phyloP scores from a whole-genome alignment of 148 eudicot species.

The Chenopodium berlandieri region DNA sequence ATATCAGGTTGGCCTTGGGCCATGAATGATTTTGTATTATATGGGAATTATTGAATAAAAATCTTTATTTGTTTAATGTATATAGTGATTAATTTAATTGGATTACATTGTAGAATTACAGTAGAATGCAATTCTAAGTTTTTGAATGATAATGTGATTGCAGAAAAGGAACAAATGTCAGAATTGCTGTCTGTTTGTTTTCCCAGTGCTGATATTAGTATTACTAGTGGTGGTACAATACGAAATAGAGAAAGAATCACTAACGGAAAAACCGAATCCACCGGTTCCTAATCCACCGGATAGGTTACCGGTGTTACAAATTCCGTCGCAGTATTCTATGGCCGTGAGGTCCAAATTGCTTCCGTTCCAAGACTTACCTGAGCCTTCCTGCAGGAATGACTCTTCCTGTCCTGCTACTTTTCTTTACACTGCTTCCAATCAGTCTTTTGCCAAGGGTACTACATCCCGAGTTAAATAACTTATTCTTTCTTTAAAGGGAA shows the following conservation, averaged over 20 bases:
- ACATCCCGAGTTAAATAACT: not conserved
- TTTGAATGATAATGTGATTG: conserved; percentile 7
- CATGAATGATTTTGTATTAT: no score
- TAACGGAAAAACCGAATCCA: not conserved
- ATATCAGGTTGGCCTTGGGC: no score
- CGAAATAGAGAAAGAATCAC: not conserved
- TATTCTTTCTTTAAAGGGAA: not conserved
- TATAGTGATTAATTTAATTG: not conserved
- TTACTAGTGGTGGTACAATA: conserved; percentile 10
- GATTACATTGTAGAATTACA: not conserved
- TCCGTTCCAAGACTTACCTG: conserved; percentile 51
- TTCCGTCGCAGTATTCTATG: conserved; percentile 47
- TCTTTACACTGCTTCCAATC: conserved; percentile 64
- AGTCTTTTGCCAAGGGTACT: conserved; percentile 62
- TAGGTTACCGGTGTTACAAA: conserved; percentile 57
- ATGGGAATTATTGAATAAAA: not conserved
- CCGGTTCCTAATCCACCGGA: conserved; percentile 56
- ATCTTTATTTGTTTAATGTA: no score
- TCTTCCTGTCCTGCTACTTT: conserved; percentile 66
- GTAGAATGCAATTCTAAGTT: not conserved
- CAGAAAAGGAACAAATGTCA: conserved; percentile 34
- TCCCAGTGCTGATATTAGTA: conserved; percentile 22
- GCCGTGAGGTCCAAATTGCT: conserved; percentile 41
- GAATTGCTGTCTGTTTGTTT: conserved; percentile 26
- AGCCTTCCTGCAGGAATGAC: conserved; percentile 52